Percentiles rank a stretch among this genome's conserved stretches.
Conservation (phyloP, 2,329 filamentous ascomycete genomes). For the Colletotrichum tamarilloi region DNA sequence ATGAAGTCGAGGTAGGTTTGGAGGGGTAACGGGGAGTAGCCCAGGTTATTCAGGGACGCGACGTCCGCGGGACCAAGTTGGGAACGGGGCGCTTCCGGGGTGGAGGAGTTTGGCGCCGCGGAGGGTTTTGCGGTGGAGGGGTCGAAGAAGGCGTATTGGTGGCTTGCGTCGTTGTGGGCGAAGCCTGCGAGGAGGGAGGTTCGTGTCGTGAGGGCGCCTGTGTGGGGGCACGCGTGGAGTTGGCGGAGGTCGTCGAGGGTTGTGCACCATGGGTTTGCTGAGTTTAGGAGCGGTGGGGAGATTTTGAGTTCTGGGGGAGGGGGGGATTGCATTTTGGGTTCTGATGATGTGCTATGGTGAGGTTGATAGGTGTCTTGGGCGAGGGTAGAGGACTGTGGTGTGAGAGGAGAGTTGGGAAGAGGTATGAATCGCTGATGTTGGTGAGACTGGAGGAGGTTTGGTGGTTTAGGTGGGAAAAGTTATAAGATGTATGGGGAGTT, state of each 20-base stretch:
- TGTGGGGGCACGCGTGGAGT: conserved; percentile 71
- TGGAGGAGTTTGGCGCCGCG: conserved; percentile 36
- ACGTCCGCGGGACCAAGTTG: conserved; percentile 39
- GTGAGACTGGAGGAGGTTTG: background rate
- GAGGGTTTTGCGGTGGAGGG: conserved; percentile 43
- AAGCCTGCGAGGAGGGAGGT: conserved; percentile 76
- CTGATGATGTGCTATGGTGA: background rate
- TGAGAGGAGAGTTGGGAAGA: background rate
- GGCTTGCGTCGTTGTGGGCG: conserved; percentile 65
- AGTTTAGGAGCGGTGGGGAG: conserved; percentile 77
- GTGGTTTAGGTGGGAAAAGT: background rate
- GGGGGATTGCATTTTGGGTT: conserved; percentile 22
- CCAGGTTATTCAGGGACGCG: conserved; percentile 75
- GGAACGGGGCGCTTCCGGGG: conserved; percentile 38
- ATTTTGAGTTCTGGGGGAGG: conserved; percentile 55
- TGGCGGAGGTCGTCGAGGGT: conserved; percentile 68
- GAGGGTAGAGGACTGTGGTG: background rate
- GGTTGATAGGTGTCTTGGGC: too few relatives aligned
- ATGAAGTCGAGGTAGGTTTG: conserved; percentile 69
- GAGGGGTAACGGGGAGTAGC: conserved; percentile 76
- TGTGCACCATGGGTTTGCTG: conserved; percentile 81
- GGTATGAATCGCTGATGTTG: background rate
- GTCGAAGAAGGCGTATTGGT: conserved; percentile 76
- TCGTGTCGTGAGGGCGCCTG: conserved; percentile 80
- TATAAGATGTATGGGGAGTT: background rate